Evolutionary conservation across 2,329 filamentous ascomycete species (phyloP), one percentile per base, ranked within the genome.

Genomic region (Phialemoniopsis sp.): DNA sequence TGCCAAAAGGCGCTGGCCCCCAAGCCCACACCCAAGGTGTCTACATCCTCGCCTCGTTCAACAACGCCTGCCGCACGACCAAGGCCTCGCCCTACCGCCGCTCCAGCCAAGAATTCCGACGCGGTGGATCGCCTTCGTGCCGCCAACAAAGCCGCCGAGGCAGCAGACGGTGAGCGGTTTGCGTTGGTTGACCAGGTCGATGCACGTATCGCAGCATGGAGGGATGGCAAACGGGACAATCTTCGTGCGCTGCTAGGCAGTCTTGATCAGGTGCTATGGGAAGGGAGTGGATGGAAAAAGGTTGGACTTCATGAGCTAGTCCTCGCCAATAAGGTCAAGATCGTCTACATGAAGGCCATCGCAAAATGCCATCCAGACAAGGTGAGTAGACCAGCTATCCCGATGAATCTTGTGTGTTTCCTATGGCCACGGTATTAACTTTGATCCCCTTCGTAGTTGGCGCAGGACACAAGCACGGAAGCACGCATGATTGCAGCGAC

Each of bases 311-410:
- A 90, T 48, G 93, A 98, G 67, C 64, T 98, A 51, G 85, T 98
- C 38, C 78, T 95, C 75, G 82, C 89, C 28, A 89, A 87, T 51
- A 95, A 91, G 72, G 93, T 97, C 60, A 98, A 98, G 78, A 85
- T 98, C 48, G 74, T 87, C 44, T 98, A 98, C 60, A 97, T 98
- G 93, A 96, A 95, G 77, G 93, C 91, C 6, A 97, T 98, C 74
- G 88, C 85, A 10, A 97, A 96, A 73, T 93, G 93, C 51, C 93
- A 98, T 73, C 93, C 93, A 44, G 93, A 98, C 63, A 98, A 98
- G 85, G 93, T 96, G 73, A 64, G 80, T 26, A n/a, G n/a, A n/a
- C n/a, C n/a, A n/a, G n/a, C n/a, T n/a, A n/a, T 10, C 21, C 21
- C 6, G 21, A 26, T 26, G 21, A 26, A 13, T 36, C 14, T 39